Base-by-base conservation (phyloP, 371 early-diverging fungal genomes). In the Mucor plumbeus region DNA sequence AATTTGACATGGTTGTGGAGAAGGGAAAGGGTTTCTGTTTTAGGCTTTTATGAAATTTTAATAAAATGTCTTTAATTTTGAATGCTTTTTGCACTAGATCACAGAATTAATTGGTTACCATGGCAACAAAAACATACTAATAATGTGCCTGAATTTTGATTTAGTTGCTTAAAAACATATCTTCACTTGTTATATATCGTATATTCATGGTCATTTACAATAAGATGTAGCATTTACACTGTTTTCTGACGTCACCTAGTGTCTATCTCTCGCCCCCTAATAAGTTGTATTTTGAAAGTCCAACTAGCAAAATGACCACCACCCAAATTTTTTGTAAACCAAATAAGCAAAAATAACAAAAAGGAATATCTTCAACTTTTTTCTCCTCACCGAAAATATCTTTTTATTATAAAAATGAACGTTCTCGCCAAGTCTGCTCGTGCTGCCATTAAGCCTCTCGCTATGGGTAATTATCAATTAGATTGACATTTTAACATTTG, bases 381-480 rank as follows among this genome's bases (percentile, higher is more conserved):
- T 61, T 47, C 48, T 61, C 62, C 62, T 67, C 62, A 67, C 62
- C 57, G 64, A 62, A 55, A 60, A 53, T 31, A 48, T 47, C 44
- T 59, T 64, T 59, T 69, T 39, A 53, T 48, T 38, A 55, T 43
- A 67, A 61, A 26, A 67, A 89, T 89, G 89, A 87, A 83, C 80
- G 82, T 87, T 70, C 75, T 89, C 71, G 80, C 84, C 68, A 82
- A 86, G 71, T 81, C 86, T 68, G 84, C 76, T 72, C 85, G 80
- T 68, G 84, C 78, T 71, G 78, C 84, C 26, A 57, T 80, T 39
- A 80, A 81, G 74, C 71, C 82, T 68, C 55, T 77, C 54, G 77
- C 81, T 58, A 72, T 81, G 73, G 81, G 83, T 88, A 86, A 76
- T 7, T 35, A 54, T 5, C 56, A 56, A 56, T 56, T 36, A 44